Evolutionary conservation across 2,329 filamentous ascomycete species (phyloP), one percentile per base, ranked within the genome.

Genomic region (Gaeumannomyces tritici): DNA sequence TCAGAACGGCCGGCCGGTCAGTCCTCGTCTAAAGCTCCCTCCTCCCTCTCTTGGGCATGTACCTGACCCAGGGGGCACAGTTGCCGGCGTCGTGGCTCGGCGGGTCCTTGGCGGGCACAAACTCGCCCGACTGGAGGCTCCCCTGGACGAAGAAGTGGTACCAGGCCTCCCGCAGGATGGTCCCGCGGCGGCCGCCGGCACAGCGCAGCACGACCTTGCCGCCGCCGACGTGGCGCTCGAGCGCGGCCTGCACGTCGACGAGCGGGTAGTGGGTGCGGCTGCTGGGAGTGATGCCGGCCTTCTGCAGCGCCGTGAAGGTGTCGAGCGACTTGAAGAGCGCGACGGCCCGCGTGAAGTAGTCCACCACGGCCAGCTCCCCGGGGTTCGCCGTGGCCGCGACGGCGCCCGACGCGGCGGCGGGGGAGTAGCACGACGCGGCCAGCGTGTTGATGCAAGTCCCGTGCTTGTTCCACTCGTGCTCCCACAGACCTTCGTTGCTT

Each of bases 361-460:
- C 77, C 28, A 79, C 74, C 5, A 77, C 77, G 65, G 78, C 76
- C 55, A 75, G 29, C n/a, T 76, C 76, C 0, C 74, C 66, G 8
- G 60, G 65, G 70, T 79, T 76, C 68, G 83, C 81, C 28, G 59
- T 18, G 4, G 24, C 24, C 1, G 27, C 31, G 18, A 28, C n/a
- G 12, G 27, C 26, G 35, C 42, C 42, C 28, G 27, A 26, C 26
- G 29, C 27, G 28, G 21, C 47, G 27, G 59, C 27, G 7, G 59
- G 28, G 11, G 59, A 31, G 75, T 90, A 90, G 78, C 88, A 90
- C 26, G 75, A 69, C 0, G 86, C 82, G 2, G 86, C 75, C 57
- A 90, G 81, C 0, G 88, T 90, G 70, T 83, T 86, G 69, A 90
- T 85, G 74, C 88, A 90, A 15, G 87, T 89, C 35, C 84, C 88